Base-by-base conservation (phyloP, 129 eudicot species). In the Glebionis coronaria region DNA sequence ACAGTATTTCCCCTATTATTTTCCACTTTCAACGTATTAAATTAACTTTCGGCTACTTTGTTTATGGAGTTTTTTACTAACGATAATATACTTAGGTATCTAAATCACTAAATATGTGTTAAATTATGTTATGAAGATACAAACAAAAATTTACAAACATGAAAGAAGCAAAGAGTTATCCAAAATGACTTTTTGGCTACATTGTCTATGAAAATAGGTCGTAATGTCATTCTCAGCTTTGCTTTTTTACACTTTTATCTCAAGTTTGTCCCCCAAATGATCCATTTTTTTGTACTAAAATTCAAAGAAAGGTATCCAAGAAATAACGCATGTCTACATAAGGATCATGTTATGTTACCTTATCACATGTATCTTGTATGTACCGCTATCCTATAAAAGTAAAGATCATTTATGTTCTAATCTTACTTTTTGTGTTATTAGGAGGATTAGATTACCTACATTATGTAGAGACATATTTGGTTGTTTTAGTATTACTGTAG, bases 301-400 rank as follows among this genome's bases (percentile, higher is more conserved):
- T 68, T 53, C 57, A 75, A 75, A 75, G 75, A 51, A 68, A 75
- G 63, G 75, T 69, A 61, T 68, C 80, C 80, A 67, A 57, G 52
- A 74, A 47, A 75, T 59, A 25, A 62, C 42, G 67, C 56, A 67
- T 57, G 45, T 23, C 77, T 63, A 63, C 77, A 35, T 67, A 59
- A 59, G 10, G 20, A 63, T 63, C 70, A 50, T 61, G 50, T 72
- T 63, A 51, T 40, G 65, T 42, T 73, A 56, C 57, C 65, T 69
- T 64, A 61, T 72, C 70, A 52, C 44, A 72, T 50, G 19, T 63
- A 54, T 55, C 21, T n/a, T 59, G 45, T 31, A 59, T 23, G 58
- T 9, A 53, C 58, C 58, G 27, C 40, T 4, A 47, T 27, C 15
- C n/a, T n/a, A 49, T 23, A 20, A 72, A 72, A 38, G 54, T 38